A percentile compares a stretch with the other conserved stretches of the same genome.
Evolutionary conservation across 1,284 basidiomycete genomes (phyloP).

Genomic region (Ustilago nuda): DNA sequence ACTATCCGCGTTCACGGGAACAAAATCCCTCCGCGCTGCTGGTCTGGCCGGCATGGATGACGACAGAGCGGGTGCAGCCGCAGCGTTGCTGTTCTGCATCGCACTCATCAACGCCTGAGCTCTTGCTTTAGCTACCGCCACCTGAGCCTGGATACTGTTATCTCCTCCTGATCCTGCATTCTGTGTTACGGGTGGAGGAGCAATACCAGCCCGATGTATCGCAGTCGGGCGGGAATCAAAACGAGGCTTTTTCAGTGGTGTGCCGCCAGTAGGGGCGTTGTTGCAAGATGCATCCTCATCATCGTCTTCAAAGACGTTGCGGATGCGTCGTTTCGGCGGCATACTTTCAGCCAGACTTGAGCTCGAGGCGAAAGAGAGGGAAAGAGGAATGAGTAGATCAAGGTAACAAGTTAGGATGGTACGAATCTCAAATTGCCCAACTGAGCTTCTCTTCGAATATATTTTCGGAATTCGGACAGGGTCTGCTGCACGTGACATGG

Average conservation of each 20-base stretch:
- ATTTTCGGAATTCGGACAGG: constrained; percentile 8
- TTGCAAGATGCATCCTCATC: constrained; percentile 25
- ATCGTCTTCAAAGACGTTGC: constrained; percentile 47
- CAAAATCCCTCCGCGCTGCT: not conserved
- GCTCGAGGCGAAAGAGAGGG: not conserved
- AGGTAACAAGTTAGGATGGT: not conserved
- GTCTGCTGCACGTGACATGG: not conserved
- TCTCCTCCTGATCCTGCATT: constrained; percentile 11
- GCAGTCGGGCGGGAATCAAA: constrained; percentile 6
- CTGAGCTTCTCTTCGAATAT: not conserved
- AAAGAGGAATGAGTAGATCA: not conserved
- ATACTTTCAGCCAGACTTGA: constrained; percentile 4
- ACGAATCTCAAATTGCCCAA: constrained; percentile 10
- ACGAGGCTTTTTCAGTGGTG: constrained; percentile 39
- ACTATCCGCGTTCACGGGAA: constrained; percentile 1
- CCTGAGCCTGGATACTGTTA: constrained; percentile 50
- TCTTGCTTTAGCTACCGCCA: constrained; percentile 54
- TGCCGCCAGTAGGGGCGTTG: constrained; percentile 23
- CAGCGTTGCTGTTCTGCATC: constrained; percentile 25
- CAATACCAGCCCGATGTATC: constrained; percentile 14
- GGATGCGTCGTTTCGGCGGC: constrained; percentile 50
- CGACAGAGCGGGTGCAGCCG: not conserved
- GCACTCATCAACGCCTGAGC: constrained; percentile 47
- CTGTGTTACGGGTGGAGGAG: constrained; percentile 9
- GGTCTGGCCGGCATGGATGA: constrained; percentile 3